A percentile compares a stretch with the other conserved stretches of the same genome.
These are phyloP conservation scores for Penicillium macrosclerotiorum DNA, from an alignment of 495 filamentous ascomycete species.

Conservation along the genomic window DNA sequence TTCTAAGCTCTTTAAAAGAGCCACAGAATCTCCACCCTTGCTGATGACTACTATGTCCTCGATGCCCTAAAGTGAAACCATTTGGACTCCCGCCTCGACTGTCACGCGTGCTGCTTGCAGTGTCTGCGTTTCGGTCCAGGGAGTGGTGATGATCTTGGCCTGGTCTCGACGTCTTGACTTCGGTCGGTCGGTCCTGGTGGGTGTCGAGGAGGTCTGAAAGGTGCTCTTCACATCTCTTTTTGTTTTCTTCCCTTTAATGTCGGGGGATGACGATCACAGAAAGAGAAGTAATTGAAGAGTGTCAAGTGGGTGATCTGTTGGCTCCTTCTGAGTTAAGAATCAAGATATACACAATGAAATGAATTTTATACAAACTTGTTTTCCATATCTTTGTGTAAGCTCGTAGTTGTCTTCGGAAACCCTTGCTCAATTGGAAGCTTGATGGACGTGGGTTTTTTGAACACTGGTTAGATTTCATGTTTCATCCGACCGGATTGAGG, in stretches of 20 bases:
- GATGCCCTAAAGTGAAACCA: constrained; percentile 69
- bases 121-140: constrained; percentile 45
- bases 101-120: constrained; percentile 27
- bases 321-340: too few relatives aligned
- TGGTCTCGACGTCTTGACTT: constrained; percentile 58
- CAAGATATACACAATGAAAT: too few relatives aligned
- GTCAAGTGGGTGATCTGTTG: neutral
- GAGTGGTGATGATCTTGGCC: constrained; percentile 74
- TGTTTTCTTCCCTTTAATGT: constrained; percentile 14
- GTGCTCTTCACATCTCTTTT: constrained; percentile 34
- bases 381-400: too few relatives aligned
- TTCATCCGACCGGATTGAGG: too few relatives aligned
- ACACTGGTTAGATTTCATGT: too few relatives aligned
- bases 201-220: constrained; percentile 72
- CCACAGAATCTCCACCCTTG: constrained; percentile 75
- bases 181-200: constrained; percentile 63
- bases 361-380: too few relatives aligned
- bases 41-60: constrained; percentile 68
- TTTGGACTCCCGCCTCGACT: constrained; percentile 57
- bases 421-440: too few relatives aligned
- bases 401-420: too few relatives aligned
- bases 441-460: too few relatives aligned
- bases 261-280: constrained; percentile 1
- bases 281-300: neutral
- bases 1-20: constrained; percentile 77